Evolutionary conservation across 805 yeast species (phyloP).

Genomic region (Maudiozyma pseudohumilis): DNA sequence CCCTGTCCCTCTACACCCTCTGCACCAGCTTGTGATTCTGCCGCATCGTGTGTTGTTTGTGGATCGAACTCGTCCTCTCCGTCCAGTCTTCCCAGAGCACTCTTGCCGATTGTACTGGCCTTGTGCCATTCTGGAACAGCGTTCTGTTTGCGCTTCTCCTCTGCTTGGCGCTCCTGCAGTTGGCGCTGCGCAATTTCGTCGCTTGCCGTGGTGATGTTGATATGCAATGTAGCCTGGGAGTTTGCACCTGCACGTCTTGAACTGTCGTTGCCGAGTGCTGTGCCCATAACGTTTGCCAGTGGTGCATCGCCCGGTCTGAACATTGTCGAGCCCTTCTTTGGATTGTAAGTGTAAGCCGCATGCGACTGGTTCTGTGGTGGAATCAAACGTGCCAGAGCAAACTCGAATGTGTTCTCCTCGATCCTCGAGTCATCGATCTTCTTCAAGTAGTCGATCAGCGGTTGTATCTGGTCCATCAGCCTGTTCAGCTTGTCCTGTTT

Average conservation of each 20-base stretch:
- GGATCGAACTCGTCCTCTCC: constrained; percentile 37
- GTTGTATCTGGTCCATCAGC: constrained; percentile 83
- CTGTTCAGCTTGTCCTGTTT: constrained; percentile 74
- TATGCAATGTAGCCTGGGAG: constrained; percentile 80
- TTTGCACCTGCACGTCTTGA: constrained; percentile 47
- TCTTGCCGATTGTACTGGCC: constrained; percentile 76
- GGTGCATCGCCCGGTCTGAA: constrained; percentile 31
- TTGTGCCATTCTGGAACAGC: constrained; percentile 97
- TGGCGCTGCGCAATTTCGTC: constrained; percentile 68
- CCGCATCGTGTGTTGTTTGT: constrained; percentile 17
- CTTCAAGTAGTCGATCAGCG: constrained; percentile 72
- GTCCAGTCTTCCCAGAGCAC: constrained; percentile 45
- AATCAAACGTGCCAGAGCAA: constrained; percentile 67
- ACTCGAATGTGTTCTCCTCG: constrained; percentile 85
- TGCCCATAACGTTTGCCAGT: constrained; percentile 14
- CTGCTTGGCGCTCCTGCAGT: constrained; percentile 51
- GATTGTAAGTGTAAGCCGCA: constrained; percentile 60
- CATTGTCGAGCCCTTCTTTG: constrained; percentile 36
- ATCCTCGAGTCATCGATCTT: constrained; percentile 69
- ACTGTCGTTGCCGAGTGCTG: constrained; percentile 31
- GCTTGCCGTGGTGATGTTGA: constrained; percentile 75
- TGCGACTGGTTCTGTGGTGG: constrained; percentile 69
- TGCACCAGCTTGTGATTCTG: constrained; percentile 12
- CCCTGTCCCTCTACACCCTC: no score
- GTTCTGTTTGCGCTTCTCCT: constrained; percentile 75